Conservation (phyloP, 345 rosid species). For the Mercurialis annua region DNA sequence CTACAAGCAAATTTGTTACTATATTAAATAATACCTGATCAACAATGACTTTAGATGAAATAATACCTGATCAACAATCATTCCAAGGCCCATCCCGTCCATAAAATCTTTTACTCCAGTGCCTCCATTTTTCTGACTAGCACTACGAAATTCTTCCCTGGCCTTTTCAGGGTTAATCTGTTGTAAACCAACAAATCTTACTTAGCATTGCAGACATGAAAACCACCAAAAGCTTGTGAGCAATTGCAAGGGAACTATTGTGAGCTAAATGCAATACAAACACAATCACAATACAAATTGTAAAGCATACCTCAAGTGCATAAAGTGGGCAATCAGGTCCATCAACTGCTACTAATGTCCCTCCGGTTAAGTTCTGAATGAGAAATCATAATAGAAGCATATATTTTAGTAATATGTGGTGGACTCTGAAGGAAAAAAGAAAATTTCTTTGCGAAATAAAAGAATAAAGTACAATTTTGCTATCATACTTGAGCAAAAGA, state of each 20-base stretch:
- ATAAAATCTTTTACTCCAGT: constrained; percentile 88
- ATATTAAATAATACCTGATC: no score
- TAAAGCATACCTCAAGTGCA: constrained; percentile 77
- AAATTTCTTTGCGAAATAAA: constrained; percentile 8
- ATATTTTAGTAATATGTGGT: background rate
- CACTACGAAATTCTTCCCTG: constrained; percentile 86
- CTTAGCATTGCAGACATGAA: constrained; percentile 11
- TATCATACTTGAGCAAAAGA: constrained; percentile 84
- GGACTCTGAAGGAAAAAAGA: background rate
- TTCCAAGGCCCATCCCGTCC: constrained; percentile 98
- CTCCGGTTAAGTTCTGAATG: constrained; percentile 84
- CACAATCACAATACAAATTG: background rate
- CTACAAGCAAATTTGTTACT: no score
- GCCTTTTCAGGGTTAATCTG: constrained; percentile 97
- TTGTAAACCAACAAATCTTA: constrained; percentile 32
- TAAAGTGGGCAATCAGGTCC: constrained; percentile 90
- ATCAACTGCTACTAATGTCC: constrained; percentile 76
- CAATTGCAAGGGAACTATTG: background rate
- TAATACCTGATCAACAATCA: constrained; percentile 84
- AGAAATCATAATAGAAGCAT: constrained; percentile 10
- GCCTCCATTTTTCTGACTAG: constrained; percentile 65
- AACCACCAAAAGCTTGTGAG: background rate
- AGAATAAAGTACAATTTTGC: background rate
- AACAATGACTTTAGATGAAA: constrained; percentile 13
- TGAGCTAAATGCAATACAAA: constrained; percentile 5